Evolutionary conservation across 306 rosid genomes (phyloP), one percentile per base, ranked within the genome.

Genomic region (Hippophae rhamnoides): DNA sequence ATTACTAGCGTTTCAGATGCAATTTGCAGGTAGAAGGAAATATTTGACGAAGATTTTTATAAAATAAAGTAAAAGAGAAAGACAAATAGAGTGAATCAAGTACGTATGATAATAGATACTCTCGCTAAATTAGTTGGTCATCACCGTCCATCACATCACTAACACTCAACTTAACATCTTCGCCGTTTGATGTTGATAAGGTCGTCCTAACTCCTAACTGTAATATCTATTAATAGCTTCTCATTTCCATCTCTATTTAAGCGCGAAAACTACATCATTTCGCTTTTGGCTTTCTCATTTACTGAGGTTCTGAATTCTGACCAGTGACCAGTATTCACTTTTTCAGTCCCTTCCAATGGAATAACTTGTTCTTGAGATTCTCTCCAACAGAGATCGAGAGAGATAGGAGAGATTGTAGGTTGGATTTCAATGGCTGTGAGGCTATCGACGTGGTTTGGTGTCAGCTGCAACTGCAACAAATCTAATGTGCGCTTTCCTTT

Each of bases 401-500:
- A 13, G 60, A 8, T 9, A 9, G 26, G 18, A 4, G 70, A 42
- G 58, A 31, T 63, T 10, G 18, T 41, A 53, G 57, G 41, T 53
- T 26, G 38, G 62, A 53, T 47, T 53, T 38, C 59, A 13, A 86
- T 86, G 92, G 90, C 87, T 57, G 65, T 62, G 57, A 79, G 78
- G 82, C 68, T 89, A 3, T 70, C 82, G 7, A 76, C 89, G 8
- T 74, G 81, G 69, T 81, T 89, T 52, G 82, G 84, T 13, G 65
- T 83, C 1, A 67, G 60, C 26, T 66, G 69, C 68, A 72, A 14
- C 64, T 77, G 65, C 46, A 68, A 53, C 25, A 58, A 52, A 31
- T 55, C 68, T 5, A 62, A 46, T 10, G 47, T 51, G 1, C 79
- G 62, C 13, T 76, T 80, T 64, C 61, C 84, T 8, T 61, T 71